Base-by-base conservation (phyloP, 768 basidiomycete genomes). In the Tricholoma furcatifolium region DNA sequence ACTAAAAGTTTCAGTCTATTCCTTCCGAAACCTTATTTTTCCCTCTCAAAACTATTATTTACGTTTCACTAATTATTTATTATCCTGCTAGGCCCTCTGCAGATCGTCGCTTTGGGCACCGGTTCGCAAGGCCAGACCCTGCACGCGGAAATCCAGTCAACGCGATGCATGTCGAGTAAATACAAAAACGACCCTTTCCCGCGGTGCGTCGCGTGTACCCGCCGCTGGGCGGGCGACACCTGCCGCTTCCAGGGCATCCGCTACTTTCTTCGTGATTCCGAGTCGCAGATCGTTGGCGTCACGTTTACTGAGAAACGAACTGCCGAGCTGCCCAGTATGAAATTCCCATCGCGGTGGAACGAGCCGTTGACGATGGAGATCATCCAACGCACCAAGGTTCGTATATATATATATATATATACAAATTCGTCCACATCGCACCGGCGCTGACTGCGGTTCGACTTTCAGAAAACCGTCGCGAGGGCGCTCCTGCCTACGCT, bases 181-280 rank as follows among this genome's bases (percentile, higher is more conserved):
- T 91, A 91, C 65, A 80, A 80, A 57, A 69, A 74, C 36, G 87
- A 89, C 57, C 74, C 78, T 50, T 88, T 90, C 67, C 87, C 89
- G 88, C 38, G 88, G 12, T 92, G 90, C 61, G 86, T 91, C 32
- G 86, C 88, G 2, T 92, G 90, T 66, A 91, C 86, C 31, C 84
- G 90, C 38, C 85, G 90, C 20, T 91, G 90, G 89, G 88, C 88
- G 1, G 89, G 90, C 36, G 90, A 92, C 64, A 91, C 88, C 2
- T 92, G 90, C 63, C 84, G 90, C 21, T 92, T 92, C 69, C 90
- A 91, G 65, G 83, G 83, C n/a, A 87, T 92, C 57, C 82, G 90
- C 17, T 88, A 82, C 63, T 86, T 92, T 68, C 72, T 88, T 61
- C 83, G 86, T 56, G 82, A 88, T 54, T 58, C 67, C 43, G 72